Conservation (phyloP, 495 filamentous ascomycete genomes). For the Cairneyella variabilis region DNA sequence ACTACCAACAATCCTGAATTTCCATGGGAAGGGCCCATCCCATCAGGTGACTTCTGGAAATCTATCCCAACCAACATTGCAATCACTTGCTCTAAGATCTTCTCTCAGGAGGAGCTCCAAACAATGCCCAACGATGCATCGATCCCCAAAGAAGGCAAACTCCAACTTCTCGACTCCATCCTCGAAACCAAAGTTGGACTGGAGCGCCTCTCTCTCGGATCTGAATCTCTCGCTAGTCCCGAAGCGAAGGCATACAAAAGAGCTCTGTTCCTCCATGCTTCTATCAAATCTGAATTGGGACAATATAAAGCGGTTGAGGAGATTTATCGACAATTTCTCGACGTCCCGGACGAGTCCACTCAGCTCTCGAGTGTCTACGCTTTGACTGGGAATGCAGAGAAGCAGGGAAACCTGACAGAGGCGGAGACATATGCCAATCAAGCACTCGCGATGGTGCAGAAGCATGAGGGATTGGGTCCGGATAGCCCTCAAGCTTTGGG, state of each 20-base stretch:
- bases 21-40: neutral
- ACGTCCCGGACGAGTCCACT: neutral
- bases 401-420: neutral
- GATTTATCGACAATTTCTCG: neutral
- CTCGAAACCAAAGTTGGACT: neutral
- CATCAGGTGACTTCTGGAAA: neutral
- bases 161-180: neutral
- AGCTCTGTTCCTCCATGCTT: neutral
- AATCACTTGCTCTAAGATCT: neutral
- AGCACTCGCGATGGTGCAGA: neutral
- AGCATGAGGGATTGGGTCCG: neutral
- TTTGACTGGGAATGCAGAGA: neutral
- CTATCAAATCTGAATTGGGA: neutral
- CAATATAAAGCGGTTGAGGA: neutral
- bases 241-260: neutral
- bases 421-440: neutral
- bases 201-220: neutral
- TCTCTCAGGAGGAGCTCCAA: neutral
- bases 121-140: neutral
- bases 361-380: neutral
- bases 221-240: neutral
- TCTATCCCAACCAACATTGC: neutral
- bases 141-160: neutral
- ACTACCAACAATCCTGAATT: neutral
- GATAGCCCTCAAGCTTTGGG: neutral